phyloP scores from a whole-genome alignment of 306 rosid genomes.

The Vicia villosa region DNA sequence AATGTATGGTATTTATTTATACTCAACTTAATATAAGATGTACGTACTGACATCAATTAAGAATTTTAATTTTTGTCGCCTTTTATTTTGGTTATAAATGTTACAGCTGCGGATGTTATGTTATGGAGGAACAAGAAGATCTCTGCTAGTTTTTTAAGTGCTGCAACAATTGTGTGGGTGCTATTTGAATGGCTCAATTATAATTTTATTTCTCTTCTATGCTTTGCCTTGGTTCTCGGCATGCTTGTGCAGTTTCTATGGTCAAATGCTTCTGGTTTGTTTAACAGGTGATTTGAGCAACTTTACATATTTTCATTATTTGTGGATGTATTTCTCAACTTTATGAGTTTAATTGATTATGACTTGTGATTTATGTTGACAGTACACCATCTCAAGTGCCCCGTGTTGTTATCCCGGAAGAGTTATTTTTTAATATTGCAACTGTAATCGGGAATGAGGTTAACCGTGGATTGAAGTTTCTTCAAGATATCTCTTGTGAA shows the following conservation, averaged over 20 bases:
- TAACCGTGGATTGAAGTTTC: constrained; percentile 55
- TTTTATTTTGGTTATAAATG: constrained; percentile 18
- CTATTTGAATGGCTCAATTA: constrained; percentile 91
- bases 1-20: constrained; percentile 55
- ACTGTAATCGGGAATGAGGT: constrained; percentile 51
- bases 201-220: constrained; percentile 63
- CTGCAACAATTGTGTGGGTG: constrained; percentile 77
- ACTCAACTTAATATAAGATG: constrained; percentile 5
- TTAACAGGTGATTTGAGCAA: constrained; percentile 57
- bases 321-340: not conserved
- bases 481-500: constrained; percentile 81
- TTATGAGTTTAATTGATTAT: not conserved
- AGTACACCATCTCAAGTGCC: constrained; percentile 62
- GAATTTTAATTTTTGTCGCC: constrained; percentile 2
- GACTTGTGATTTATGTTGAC: constrained; percentile 34
- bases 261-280: constrained; percentile 74
- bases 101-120: constrained; percentile 82
- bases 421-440: constrained; percentile 64
- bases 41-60: constrained; percentile 26
- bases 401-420: constrained; percentile 66
- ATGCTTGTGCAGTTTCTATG: constrained; percentile 79
- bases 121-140: constrained; percentile 97
- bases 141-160: constrained; percentile 75
- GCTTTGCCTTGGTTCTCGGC: constrained; percentile 63
- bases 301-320: constrained; percentile 19